phyloP scores from a whole-genome alignment of 2,329 filamentous ascomycete genomes.

The Emmonsiellopsis sp. region DNA sequence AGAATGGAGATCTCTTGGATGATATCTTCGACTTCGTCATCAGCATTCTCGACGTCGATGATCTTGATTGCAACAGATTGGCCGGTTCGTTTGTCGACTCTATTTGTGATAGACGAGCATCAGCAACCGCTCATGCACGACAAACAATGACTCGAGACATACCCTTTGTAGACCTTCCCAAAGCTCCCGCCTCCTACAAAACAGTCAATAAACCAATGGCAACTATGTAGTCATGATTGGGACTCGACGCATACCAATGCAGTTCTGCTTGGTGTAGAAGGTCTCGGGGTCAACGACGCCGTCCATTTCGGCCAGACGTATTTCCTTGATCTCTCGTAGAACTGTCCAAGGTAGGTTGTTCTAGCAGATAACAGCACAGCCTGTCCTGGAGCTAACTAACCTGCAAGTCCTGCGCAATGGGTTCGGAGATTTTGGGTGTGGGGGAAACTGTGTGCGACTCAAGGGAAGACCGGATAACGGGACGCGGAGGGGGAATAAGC shows the following conservation, averaged over 20 bases:
- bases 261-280: conserved; percentile 87
- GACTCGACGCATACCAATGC: conserved; percentile 55
- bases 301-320: conserved; percentile 24
- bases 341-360: background rate
- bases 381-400: background rate
- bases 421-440: background rate
- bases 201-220: background rate
- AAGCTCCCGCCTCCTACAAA: conserved; percentile 82
- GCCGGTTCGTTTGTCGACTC: conserved; percentile 85
- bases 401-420: background rate
- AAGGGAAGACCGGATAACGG: no score
- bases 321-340: background rate
- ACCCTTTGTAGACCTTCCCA: conserved; percentile 98
- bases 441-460: background rate
- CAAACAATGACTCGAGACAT: conserved; percentile 20
- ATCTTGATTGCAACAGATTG: conserved; percentile 96
- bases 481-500: no score
- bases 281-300: conserved; percentile 71
- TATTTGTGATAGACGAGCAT: conserved; percentile 26
- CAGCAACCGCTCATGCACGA: background rate
- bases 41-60: conserved; percentile 97
- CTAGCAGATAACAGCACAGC: background rate
- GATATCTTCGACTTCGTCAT: conserved; percentile 98
- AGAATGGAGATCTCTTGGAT: conserved; percentile 98
- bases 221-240: conserved; percentile 1